These are phyloP conservation scores for Elaeis guineensis DNA, from an alignment of 176 grass and related monocot species.

Conservation along the genomic window DNA sequence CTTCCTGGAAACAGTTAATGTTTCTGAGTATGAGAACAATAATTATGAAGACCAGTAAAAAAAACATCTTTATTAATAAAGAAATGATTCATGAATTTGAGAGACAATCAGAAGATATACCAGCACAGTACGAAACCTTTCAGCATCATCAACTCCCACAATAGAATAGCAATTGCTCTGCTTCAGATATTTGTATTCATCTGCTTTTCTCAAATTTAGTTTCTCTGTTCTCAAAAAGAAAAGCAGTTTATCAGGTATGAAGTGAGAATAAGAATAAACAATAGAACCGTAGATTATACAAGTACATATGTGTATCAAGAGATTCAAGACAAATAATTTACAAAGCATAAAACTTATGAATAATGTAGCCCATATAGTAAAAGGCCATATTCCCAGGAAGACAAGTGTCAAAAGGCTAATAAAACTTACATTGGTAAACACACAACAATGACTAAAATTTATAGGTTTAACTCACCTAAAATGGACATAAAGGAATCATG, in stretches of 20 bases:
- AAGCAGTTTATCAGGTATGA: slow-evolving; percentile 13
- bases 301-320: too few species aligned
- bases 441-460: too few species aligned
- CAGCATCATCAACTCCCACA: slow-evolving; percentile 84
- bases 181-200: slow-evolving; percentile 96
- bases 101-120: slow-evolving; percentile 23
- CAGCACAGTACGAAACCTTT: slow-evolving; percentile 74
- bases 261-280: background rate
- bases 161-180: slow-evolving; percentile 90
- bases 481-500: too few species aligned
- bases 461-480: too few species aligned
- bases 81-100: background rate
- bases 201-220: slow-evolving; percentile 84
- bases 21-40: slow-evolving; percentile 26
- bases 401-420: too few species aligned
- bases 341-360: too few species aligned
- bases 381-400: too few species aligned
- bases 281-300: too few species aligned
- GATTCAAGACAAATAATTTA: too few species aligned
- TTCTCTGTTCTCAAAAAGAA: slow-evolving; percentile 49
- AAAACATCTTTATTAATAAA: background rate
- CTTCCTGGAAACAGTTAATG: slow-evolving; percentile 49
- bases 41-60: slow-evolving; percentile 11
- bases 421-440: too few species aligned
- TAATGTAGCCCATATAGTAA: too few species aligned